Conservation (phyloP, 768 basidiomycete genomes). For the Mycena kentingensis region DNA sequence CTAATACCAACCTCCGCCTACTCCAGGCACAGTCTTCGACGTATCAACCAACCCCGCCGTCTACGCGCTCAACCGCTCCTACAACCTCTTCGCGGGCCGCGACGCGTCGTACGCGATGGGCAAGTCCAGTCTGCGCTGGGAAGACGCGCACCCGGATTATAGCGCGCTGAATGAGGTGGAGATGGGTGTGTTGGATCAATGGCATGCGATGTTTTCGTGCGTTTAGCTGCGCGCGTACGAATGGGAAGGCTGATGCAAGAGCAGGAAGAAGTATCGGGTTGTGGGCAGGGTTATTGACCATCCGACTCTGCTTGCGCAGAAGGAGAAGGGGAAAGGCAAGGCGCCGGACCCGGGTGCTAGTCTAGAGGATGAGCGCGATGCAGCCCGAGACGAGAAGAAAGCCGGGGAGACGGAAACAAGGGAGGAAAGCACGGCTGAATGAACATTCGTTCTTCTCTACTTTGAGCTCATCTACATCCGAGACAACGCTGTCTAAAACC, state of each 20-base stretch:
- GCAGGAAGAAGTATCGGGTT: neutral
- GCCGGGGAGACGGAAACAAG: too few relatives aligned
- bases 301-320: neutral
- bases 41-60: neutral
- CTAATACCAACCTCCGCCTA: too few relatives aligned
- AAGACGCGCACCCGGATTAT: neutral
- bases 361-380: too few relatives aligned
- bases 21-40: neutral
- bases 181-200: neutral
- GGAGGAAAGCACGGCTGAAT: too few relatives aligned
- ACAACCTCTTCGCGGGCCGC: neutral
- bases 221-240: too few relatives aligned
- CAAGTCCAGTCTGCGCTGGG: neutral
- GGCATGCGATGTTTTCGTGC: constrained; percentile 1
- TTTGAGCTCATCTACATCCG: too few relatives aligned
- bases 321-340: neutral
- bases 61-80: neutral
- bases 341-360: neutral
- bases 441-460: too few relatives aligned
- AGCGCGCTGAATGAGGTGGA: neutral
- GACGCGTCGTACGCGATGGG: neutral
- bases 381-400: too few relatives aligned
- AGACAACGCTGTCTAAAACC: too few relatives aligned
- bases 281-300: neutral
- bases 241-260: too few relatives aligned